Base-by-base conservation (phyloP, 257 asterid genomes). In the Misopates orontium region DNA sequence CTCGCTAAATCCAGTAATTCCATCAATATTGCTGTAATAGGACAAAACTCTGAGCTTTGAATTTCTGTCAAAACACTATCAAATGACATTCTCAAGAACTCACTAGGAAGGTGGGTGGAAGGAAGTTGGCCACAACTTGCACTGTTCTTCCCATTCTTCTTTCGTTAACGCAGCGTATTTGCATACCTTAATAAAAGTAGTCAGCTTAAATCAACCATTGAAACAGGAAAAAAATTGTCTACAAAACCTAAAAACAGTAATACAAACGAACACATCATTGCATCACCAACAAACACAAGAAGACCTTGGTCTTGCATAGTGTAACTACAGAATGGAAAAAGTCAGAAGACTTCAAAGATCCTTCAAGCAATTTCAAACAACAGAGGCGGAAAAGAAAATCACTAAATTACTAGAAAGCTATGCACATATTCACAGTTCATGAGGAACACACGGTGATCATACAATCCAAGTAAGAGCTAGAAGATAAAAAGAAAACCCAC, bases 91-190 rank as follows among this genome's bases (percentile, higher is more conserved):
- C 45, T 52, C 28, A 60, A 45, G 23, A 70, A 77, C 95, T 77
- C 47, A 87, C 96, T 82, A 86, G 67, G 96, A 85, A n/a, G 95
- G 96, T 22, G 96, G 99, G 70, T 90, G 99, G 25, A 83, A 93
- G 56, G 99, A 93, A 25, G 99, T 90, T 56, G 99, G 97, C 99
- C 97, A 93, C 60, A 87, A 62, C 79, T 90, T 87, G 89, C 96
- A 87, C 68, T 93, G 99, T 69, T 85, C 99, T 66, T 80, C 88
- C 99, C 99, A 90, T 77, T 88, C 99, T 85, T 88, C 96, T 81
- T 90, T 90, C 45, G 95, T 84, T 28, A 70, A 71, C 44, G 97
- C 96, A 50, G 96, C 97, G 83, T 87, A 78, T 72, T 80, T 83
- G 81, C 91, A 86, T 12, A 87, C 96, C 96, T 90, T 75, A 70